Percentiles rank a stretch among this genome's conserved stretches.
These are phyloP conservation scores for Vicia faba DNA, from an alignment of 306 rosid species.

Conservation along the genomic window DNA sequence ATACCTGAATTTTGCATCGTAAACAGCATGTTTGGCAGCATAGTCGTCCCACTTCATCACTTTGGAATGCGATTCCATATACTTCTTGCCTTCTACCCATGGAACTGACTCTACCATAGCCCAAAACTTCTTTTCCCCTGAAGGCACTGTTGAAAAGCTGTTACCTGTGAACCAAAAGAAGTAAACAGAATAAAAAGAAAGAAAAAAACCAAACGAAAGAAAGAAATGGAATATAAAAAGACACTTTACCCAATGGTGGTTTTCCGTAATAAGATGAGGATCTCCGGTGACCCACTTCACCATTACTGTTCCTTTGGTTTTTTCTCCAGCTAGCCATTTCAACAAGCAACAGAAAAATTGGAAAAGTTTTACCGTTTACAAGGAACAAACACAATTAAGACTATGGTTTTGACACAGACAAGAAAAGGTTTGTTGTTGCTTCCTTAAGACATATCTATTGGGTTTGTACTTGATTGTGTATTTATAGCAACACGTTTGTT, in stretches of 20 bases:
- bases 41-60: conserved; percentile 76
- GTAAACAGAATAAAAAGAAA: conserved; percentile 9
- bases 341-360: neutral
- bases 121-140: conserved; percentile 73
- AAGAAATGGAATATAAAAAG: neutral
- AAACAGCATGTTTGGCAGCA: conserved; percentile 77
- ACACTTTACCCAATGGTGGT: conserved; percentile 59
- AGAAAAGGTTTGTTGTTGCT: too few species aligned
- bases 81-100: conserved; percentile 70
- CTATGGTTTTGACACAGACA: too few species aligned
- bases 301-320: conserved; percentile 44
- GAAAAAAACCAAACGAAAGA: neutral
- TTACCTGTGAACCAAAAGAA: conserved; percentile 44
- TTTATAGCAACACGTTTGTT: too few species aligned
- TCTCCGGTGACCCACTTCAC: conserved; percentile 46
- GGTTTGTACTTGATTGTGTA: too few species aligned
- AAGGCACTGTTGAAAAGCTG: conserved; percentile 52
- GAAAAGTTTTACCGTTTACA: too few species aligned
- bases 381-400: too few species aligned
- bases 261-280: conserved; percentile 47
- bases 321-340: conserved; percentile 69
- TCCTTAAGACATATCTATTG: too few species aligned
- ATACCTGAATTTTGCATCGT: conserved; percentile 66
- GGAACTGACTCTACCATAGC: conserved; percentile 56
- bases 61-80: conserved; percentile 47